These are phyloP conservation scores for Scedosporium boydii DNA, from an alignment of 2,329 filamentous ascomycete species.

Conservation along the genomic window DNA sequence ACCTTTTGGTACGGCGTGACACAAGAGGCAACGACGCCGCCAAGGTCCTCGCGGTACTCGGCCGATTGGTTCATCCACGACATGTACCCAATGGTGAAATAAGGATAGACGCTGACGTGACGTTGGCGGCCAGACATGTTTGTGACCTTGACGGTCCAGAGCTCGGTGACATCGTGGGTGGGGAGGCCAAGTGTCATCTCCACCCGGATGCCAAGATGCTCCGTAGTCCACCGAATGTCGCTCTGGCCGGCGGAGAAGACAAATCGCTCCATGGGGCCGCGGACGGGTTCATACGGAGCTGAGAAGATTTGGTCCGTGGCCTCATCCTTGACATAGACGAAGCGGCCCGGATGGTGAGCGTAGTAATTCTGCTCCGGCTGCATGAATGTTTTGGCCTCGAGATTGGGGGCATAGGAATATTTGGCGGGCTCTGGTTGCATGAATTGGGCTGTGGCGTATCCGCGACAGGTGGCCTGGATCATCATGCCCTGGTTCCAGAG, in stretches of 20 bases:
- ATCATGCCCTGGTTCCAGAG: constrained; percentile 54
- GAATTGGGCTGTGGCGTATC: constrained; percentile 48
- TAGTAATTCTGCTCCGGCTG: constrained; percentile 52
- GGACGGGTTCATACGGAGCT: constrained; percentile 45
- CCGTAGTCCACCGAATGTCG: constrained; percentile 43
- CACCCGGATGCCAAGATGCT: constrained; percentile 39
- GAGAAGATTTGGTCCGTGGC: constrained; percentile 41
- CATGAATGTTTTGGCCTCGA: constrained; percentile 51
- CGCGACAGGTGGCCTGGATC: constrained; percentile 49
- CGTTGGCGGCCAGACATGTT: constrained; percentile 36
- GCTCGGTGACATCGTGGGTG: constrained; percentile 43
- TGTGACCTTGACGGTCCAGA: constrained; percentile 43
- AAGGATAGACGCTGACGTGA: constrained; percentile 42
- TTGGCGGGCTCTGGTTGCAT: constrained; percentile 53
- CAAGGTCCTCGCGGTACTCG: constrained; percentile 37
- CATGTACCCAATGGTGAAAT: constrained; percentile 51
- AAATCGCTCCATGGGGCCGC: constrained; percentile 35
- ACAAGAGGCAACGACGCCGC: constrained; percentile 39
- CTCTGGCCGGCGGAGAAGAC: constrained; percentile 45
- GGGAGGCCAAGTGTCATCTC: constrained; percentile 42
- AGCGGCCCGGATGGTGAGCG: constrained; percentile 47
- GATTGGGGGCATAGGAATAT: constrained; percentile 48
- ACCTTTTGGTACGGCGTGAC: constrained; percentile 49
- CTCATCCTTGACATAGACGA: constrained; percentile 50
- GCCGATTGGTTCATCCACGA: constrained; percentile 54